A percentile compares a stretch with the other conserved stretches of the same genome.
phyloP scores from a whole-genome alignment of 306 rosid species.

The Gynostemma pentaphyllum region DNA sequence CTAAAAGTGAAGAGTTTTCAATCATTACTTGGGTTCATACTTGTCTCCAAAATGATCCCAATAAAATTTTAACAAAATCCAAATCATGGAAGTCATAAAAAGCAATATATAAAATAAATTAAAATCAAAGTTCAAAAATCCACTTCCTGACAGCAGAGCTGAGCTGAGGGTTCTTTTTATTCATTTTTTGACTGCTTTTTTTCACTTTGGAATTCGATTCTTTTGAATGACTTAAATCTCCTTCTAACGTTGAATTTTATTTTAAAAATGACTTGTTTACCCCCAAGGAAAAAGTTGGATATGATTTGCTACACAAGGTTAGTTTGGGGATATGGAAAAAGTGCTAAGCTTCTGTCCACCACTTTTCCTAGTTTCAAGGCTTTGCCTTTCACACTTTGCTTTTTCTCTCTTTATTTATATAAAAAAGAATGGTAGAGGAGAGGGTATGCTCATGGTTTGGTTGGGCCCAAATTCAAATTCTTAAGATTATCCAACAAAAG shows the following conservation, averaged over 20 bases:
- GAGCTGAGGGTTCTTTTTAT: conserved; percentile 22
- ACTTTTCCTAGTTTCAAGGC: conserved; percentile 50
- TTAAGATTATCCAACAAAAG: conserved; percentile 24
- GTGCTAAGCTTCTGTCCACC: conserved; percentile 7
- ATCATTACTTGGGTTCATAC: conserved; percentile 66
- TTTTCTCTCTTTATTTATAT: conserved; percentile 16
- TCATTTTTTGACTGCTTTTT: conserved; percentile 76
- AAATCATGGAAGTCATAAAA: conserved; percentile 87
- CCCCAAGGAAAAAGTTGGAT: background rate
- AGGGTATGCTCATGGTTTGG: conserved; percentile 31
- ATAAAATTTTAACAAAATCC: conserved; percentile 26
- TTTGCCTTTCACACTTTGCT: conserved; percentile 28
- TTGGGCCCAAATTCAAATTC: conserved; percentile 22
- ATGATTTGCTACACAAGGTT: conserved; percentile 10
- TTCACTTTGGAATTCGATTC: conserved; percentile 13
- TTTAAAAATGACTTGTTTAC: background rate
- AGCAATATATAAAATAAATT: conserved; percentile 24
- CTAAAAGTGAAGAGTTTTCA: conserved; percentile 56
- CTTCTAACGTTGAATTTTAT: background rate
- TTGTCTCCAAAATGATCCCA: conserved; percentile 74
- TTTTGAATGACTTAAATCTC: conserved; percentile 2
- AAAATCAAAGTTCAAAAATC: conserved; percentile 13
- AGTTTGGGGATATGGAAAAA: conserved; percentile 18
- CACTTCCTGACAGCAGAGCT: conserved; percentile 45
- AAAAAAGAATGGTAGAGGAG: conserved; percentile 17